Evolutionary conservation across 768 basidiomycete species (phyloP), one percentile per base, ranked within the genome.

Genomic region (Leccinum aurantiacum): DNA sequence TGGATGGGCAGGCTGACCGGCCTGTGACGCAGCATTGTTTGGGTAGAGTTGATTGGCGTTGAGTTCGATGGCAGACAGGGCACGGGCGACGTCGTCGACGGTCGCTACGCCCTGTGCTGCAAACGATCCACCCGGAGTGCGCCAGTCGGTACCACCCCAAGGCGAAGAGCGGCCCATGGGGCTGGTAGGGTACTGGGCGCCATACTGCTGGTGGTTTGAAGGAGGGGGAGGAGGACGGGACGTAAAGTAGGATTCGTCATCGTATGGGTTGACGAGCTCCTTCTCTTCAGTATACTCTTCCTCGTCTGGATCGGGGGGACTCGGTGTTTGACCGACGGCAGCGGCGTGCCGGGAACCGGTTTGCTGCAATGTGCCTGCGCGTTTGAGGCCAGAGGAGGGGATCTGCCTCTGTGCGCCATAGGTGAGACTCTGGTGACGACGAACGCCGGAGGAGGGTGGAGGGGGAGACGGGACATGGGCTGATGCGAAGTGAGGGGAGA

Each of bases 381-480:
- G 87, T 70, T 85, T 90, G 60, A 93, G 81, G 44, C 82, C 81
- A 15, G 81, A 68, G 31, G 78, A 67, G 13, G 78, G 74, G 68
- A 85, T 82, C 51, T 77, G 77, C 55, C 84, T 81, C 29, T 78
- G 81, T 17, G 85, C 81, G 29, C 88, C 86, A 64, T 90, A 85
- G 25, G 88, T 93, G 53, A 93, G 81, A 58, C 88, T 90, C 59
- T 88, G 87, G 71, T 93, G 90, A 59, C 92, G 81, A 44, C 92
- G 87, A 27, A 94, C 90, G 52, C 82, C 82, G 1, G 88, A 83
- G 49, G 75, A 82, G n/a, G 82, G 80, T 11, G 89, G 85, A 56
- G 90, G 89, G 10, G 89, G 89, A 3, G 88, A 91, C 1, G 89
- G 85, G 46, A 79, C 79, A 64, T 82, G 76, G 19, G 79, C 68